These are phyloP conservation scores for Xylaria venustula DNA, from an alignment of 495 filamentous ascomycete genomes.

Conservation along the genomic window DNA sequence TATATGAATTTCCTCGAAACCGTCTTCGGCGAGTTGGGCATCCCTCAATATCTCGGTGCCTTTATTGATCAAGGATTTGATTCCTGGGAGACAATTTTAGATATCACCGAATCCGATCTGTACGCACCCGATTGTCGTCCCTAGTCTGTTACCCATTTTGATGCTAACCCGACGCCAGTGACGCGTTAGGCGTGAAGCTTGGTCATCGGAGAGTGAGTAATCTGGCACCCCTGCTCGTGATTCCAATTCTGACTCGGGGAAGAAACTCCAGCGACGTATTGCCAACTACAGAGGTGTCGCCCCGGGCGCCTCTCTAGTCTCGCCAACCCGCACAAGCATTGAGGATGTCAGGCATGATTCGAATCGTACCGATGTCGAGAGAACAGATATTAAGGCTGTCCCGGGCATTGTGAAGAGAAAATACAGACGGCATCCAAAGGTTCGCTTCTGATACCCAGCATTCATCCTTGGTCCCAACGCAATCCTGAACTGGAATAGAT, in stretches of 20 bases:
- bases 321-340: constrained; percentile 34
- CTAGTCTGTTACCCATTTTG: not conserved
- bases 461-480: not conserved
- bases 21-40: constrained; percentile 67
- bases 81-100: constrained; percentile 74
- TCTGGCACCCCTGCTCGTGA: not conserved
- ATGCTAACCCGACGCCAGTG: constrained; percentile 40
- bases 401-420: constrained; percentile 58
- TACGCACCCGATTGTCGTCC: constrained; percentile 42
- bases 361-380: constrained; percentile 29
- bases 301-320: constrained; percentile 44
- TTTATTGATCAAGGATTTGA: constrained; percentile 78
- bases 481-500: not conserved
- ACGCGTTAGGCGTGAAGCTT: constrained; percentile 68
- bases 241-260: constrained; percentile 17
- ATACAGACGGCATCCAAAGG: constrained; percentile 78
- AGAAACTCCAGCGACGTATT: constrained; percentile 54
- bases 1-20: constrained; percentile 48
- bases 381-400: constrained; percentile 34
- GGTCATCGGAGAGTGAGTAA: constrained; percentile 70
- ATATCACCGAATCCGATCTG: constrained; percentile 80
- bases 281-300: constrained; percentile 58
- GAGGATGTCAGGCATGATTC: constrained; percentile 38
- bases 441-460: constrained; percentile 31
- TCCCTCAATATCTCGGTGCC: constrained; percentile 66